A percentile compares a stretch with the other conserved stretches of the same genome.
These are phyloP conservation scores for Lentinula novae-zelandiae DNA, from an alignment of 1,284 basidiomycete genomes.

Conservation along the genomic window DNA sequence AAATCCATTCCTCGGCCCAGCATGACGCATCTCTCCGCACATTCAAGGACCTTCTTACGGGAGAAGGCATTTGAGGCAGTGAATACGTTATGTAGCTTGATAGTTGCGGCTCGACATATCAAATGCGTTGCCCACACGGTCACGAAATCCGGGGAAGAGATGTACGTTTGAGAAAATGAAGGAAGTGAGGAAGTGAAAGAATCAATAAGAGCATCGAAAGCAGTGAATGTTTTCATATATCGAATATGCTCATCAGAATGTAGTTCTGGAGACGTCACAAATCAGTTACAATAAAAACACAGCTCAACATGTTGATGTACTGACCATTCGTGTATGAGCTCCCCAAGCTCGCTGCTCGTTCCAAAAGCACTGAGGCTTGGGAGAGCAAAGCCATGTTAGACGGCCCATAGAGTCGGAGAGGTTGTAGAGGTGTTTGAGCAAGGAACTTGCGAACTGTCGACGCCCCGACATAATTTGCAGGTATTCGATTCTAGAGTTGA, in stretches of 20 bases:
- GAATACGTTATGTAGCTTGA: conserved; percentile 12
- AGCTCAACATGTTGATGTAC: background rate
- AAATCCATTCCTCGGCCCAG: conserved; percentile 1
- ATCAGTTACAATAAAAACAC: background rate
- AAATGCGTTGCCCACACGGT: conserved; percentile 10
- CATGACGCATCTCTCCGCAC: conserved; percentile 8
- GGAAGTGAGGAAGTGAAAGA: conserved; percentile 9
- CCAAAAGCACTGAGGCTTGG: conserved; percentile 13
- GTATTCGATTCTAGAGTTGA: background rate
- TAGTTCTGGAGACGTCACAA: background rate
- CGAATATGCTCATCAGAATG: conserved; percentile 3
- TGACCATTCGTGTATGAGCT: background rate
- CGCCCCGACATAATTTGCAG: conserved; percentile 1
- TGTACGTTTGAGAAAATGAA: conserved; percentile 1
- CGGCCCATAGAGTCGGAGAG: background rate
- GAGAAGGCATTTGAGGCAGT: conserved; percentile 1
- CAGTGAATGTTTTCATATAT: conserved; percentile 2
- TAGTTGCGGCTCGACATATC: conserved; percentile 7
- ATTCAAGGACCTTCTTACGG: conserved; percentile 1
- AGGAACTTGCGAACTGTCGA: conserved; percentile 12
- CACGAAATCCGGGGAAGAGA: background rate
- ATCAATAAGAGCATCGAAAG: conserved; percentile 12
- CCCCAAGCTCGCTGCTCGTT: conserved; percentile 8
- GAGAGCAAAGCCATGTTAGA: conserved; percentile 6
- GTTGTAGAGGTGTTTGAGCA: background rate